These are phyloP conservation scores for Gossypium turneri DNA, from an alignment of 345 rosid species.

Conservation along the genomic window DNA sequence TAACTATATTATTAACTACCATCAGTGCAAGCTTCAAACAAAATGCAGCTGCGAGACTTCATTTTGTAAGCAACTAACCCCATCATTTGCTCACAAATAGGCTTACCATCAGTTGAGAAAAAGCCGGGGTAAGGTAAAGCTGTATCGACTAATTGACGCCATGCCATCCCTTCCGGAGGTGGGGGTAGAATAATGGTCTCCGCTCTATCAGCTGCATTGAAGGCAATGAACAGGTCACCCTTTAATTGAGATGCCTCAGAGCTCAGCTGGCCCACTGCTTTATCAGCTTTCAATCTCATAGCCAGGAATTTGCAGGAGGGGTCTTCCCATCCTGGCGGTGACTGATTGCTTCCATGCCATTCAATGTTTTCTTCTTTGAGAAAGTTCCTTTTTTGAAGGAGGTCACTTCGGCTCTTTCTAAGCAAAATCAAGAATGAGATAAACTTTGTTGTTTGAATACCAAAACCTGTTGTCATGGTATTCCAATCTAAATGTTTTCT, in stretches of 20 bases:
- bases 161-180: constrained; percentile 48
- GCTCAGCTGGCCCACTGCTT: constrained; percentile 25
- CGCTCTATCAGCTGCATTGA: constrained; percentile 47
- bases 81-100: constrained; percentile 40
- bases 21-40: constrained; percentile 59
- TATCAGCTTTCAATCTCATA: constrained; percentile 56
- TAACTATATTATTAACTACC: constrained; percentile 30
- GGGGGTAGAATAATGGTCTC: constrained; percentile 54
- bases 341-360: constrained; percentile 68
- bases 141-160: constrained; percentile 72
- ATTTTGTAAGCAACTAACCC: constrained; percentile 53
- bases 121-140: constrained; percentile 83
- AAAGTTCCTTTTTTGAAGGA: constrained; percentile 58
- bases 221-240: constrained; percentile 62
- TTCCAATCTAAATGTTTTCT: constrained; percentile 70
- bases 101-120: constrained; percentile 54
- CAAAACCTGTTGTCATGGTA: constrained; percentile 54
- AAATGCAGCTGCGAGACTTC: constrained; percentile 74
- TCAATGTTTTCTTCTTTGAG: constrained; percentile 65
- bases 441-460: constrained; percentile 58
- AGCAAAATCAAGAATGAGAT: constrained; percentile 67
- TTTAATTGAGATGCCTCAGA: constrained; percentile 29
- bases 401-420: constrained; percentile 60
- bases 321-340: constrained; percentile 79
- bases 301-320: constrained; percentile 64